Conservation (phyloP, 495 filamentous ascomycete species). For the Hyaloscypha finlandica region DNA sequence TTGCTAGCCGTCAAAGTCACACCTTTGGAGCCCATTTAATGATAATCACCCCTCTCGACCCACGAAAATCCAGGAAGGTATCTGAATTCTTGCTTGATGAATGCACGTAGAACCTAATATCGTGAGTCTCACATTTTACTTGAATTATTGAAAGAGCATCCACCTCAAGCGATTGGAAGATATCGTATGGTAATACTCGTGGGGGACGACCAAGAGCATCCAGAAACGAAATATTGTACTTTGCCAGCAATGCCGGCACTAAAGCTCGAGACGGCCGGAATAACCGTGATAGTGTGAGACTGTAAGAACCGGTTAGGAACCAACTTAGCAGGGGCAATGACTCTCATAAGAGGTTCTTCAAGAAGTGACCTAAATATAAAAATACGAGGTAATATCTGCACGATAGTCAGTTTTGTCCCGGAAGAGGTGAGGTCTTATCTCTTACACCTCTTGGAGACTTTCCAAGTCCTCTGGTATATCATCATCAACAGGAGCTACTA, state of each 20-base stretch:
- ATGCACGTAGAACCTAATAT: constrained; percentile 13
- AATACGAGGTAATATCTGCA: constrained; percentile 16
- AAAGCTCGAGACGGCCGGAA: background rate
- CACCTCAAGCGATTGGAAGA: no score
- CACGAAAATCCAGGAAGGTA: constrained; percentile 1
- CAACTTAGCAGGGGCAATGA: no score
- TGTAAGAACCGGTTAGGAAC: no score
- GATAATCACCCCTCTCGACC: constrained; percentile 11
- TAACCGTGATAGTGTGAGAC: constrained; percentile 2
- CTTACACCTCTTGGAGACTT: no score
- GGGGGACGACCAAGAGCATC: constrained; percentile 8
- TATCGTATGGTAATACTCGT: constrained; percentile 4
- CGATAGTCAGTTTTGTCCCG: no score
- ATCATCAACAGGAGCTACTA: no score
- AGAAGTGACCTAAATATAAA: constrained; percentile 15
- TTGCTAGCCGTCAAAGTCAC: constrained; percentile 1
- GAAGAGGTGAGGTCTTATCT: no score
- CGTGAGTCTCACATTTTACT: background rate
- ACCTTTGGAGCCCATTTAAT: background rate
- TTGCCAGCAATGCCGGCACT: background rate
- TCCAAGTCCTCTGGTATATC: no score
- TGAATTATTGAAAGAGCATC: constrained; percentile 8
- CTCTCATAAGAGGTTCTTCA: constrained; percentile 16
- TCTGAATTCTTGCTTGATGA: constrained; percentile 13
- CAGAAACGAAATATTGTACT: constrained; percentile 11